These are phyloP conservation scores for Tausonia pullulans DNA, from an alignment of 1,284 basidiomycete genomes.

Conservation along the genomic window DNA sequence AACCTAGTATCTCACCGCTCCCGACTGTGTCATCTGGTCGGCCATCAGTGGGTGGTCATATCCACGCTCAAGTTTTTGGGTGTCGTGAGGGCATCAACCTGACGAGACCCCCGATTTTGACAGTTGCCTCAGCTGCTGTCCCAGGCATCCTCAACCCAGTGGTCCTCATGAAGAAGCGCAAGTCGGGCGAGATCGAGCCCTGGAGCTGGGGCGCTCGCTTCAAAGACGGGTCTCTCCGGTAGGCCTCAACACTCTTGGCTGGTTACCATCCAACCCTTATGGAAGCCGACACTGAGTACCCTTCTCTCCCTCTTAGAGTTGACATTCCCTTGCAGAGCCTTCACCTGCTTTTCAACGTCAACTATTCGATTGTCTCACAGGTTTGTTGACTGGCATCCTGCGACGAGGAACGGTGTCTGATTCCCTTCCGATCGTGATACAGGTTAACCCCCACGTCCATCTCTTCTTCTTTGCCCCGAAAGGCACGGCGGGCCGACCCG, in stretches of 20 bases:
- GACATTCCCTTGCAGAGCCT: slow-evolving; percentile 89
- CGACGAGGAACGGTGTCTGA: neutral
- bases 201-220: slow-evolving; percentile 79
- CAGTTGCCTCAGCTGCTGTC: slow-evolving; percentile 32
- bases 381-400: neutral
- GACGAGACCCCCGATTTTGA: slow-evolving; percentile 17
- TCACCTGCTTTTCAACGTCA: slow-evolving; percentile 92
- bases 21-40: slow-evolving; percentile 58
- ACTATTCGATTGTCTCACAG: slow-evolving; percentile 83
- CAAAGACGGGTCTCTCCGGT: slow-evolving; percentile 75
- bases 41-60: slow-evolving; percentile 29
- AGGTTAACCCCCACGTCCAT: slow-evolving; percentile 95
- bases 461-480: slow-evolving; percentile 94
- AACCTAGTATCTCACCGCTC: slow-evolving; percentile 82
- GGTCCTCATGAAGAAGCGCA: slow-evolving; percentile 85
- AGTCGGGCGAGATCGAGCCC: slow-evolving; percentile 68
- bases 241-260: slow-evolving; percentile 16
- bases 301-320: slow-evolving; percentile 42
- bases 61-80: neutral
- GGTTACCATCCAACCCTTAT: neutral
- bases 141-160: slow-evolving; percentile 68
- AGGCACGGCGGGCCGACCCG: slow-evolving; percentile 69
- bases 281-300: neutral
- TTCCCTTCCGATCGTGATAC: slow-evolving; percentile 54
- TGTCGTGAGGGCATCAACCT: neutral